Evolutionary conservation across 2,329 filamentous ascomycete genomes (phyloP), one percentile per base, ranked within the genome.

Genomic region (Ceratocystis variospora): DNA sequence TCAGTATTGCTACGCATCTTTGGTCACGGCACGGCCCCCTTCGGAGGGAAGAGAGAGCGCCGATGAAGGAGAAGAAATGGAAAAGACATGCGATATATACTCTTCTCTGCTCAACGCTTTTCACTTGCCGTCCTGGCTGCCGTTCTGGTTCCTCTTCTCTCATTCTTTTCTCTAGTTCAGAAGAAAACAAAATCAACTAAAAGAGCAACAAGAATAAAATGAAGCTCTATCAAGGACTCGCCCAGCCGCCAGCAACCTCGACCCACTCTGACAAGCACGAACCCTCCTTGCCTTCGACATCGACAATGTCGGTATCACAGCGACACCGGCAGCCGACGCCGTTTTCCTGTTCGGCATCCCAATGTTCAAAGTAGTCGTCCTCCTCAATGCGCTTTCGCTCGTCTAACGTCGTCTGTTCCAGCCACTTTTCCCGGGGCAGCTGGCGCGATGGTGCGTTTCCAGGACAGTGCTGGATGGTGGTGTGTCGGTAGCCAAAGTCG

Each of bases 231-330:
- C 64, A 68, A 68, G 66, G 66, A 50, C 78, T 79, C 67, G 89
- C 85, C 90, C 92, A 99, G 68, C 94, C 94, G 71, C 94, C 94
- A 61, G 92, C 93, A 71, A 96, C 91, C 68, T 96, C 90, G 15
- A 99, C 94, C 94, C 94, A 99, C 77, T 99, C 91, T 8, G 90
- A 83, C 66, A 96, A 80, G 77, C 94, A 99, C 71, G 90, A 96
- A 69, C 94, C 94, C 74, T 96, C 89, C 77, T 97, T 99, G 76
- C 91, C 92, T 78, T 99, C 94, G 31, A 99, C 92, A 73, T 99
- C 94, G 64, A 93, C 90, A 73, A 97, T 95, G 74, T 99, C 94
- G 3, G 91, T 96, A 73, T 99, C 94, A 76, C 94, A 99, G 74
- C 88, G 87, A 80, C 94, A 99, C 72, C 94, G 86, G 78, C 94